phyloP scores from a whole-genome alignment of 768 basidiomycete species.

The Lactarius hengduanensis region DNA sequence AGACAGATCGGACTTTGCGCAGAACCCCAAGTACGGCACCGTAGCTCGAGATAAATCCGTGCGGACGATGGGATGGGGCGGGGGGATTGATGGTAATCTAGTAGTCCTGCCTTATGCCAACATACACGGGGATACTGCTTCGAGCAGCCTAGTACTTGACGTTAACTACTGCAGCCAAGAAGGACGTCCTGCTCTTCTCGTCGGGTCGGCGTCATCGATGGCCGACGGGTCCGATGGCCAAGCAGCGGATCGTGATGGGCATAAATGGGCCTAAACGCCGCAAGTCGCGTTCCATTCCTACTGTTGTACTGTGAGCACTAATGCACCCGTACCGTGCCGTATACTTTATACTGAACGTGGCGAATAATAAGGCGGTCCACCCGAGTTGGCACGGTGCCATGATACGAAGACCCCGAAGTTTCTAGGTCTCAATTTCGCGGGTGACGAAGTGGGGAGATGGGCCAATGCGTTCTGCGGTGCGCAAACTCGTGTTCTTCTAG shows the following conservation, averaged over 20 bases:
- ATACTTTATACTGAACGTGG: neutral
- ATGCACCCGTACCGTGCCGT: neutral
- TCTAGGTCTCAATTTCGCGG: neutral
- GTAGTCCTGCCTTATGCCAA: neutral
- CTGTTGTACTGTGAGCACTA: neutral
- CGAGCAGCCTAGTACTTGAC: neutral
- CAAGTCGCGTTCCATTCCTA: constrained; percentile 1
- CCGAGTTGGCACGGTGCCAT: neutral
- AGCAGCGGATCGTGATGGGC: neutral
- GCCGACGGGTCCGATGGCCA: neutral
- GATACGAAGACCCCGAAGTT: no score
- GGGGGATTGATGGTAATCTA: neutral
- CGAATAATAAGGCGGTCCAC: neutral
- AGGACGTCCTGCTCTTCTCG: neutral
- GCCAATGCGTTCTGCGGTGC: neutral
- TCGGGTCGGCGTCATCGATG: neutral
- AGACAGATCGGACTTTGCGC: neutral
- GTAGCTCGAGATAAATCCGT: neutral
- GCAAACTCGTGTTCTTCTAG: neutral
- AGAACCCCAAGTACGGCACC: neutral
- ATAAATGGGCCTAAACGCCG: neutral
- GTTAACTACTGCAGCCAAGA: neutral
- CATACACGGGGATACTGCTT: neutral
- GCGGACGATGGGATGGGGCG: neutral
- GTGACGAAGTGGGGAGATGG: neutral